phyloP scores from a whole-genome alignment of 169 alveolate genomes.

The Theileria sp. region DNA sequence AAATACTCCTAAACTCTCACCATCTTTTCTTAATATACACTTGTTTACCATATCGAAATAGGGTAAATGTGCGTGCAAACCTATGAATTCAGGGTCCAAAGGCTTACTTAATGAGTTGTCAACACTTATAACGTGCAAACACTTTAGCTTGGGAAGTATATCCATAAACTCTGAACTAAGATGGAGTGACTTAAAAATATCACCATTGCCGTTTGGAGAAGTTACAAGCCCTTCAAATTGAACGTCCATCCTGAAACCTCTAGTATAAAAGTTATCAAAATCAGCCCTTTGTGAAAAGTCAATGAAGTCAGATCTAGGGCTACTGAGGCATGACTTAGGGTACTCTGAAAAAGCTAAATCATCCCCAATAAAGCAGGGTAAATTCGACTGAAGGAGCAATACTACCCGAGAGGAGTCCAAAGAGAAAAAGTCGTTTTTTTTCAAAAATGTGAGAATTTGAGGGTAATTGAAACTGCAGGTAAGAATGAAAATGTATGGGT shows the following conservation, averaged over 20 bases:
- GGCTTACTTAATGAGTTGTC: conserved; percentile 59
- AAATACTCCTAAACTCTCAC: conserved; percentile 54
- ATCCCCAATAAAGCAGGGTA: conserved; percentile 37
- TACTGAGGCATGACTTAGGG: neutral
- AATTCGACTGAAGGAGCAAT: conserved; percentile 62
- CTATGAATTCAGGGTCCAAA: conserved; percentile 55
- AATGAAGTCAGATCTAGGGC: neutral
- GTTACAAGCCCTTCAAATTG: conserved; percentile 7
- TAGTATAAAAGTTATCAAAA: conserved; percentile 17
- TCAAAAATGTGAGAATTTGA: conserved; percentile 50
- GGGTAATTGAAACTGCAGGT: conserved; percentile 68
- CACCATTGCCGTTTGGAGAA: conserved; percentile 74
- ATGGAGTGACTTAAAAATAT: conserved; percentile 62
- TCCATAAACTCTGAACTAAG: conserved; percentile 37
- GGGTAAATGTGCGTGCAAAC: conserved; percentile 31
- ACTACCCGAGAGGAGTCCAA: conserved; percentile 53
- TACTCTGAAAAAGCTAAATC: neutral
- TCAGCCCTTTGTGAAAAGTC: conserved; percentile 1
- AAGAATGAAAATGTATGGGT: conserved; percentile 64
- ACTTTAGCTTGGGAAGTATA: neutral
- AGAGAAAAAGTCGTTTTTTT: conserved; percentile 53
- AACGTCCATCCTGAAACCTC: conserved; percentile 5
- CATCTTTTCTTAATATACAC: conserved; percentile 33
- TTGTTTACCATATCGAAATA: conserved; percentile 51
- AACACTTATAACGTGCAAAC: conserved; percentile 51